These are phyloP conservation scores for Venturia pyrina DNA, from an alignment of 2,329 filamentous ascomycete species.

Conservation along the genomic window DNA sequence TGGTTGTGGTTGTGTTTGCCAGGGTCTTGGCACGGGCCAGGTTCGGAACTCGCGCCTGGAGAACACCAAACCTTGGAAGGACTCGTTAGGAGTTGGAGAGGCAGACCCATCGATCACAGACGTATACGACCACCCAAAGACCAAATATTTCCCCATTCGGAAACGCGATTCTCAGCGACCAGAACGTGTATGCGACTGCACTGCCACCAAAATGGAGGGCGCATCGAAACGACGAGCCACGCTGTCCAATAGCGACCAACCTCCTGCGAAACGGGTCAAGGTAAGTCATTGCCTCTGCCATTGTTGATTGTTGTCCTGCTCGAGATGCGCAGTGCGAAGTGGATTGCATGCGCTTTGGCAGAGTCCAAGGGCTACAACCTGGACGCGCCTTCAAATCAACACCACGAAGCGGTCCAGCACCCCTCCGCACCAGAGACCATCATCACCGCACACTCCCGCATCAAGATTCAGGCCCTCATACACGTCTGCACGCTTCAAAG, in stretches of 20 bases:
- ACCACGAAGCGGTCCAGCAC: constrained; percentile 1
- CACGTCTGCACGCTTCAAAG: background rate
- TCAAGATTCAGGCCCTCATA: background rate
- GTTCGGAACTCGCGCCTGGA: background rate
- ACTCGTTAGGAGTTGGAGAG: too few species aligned
- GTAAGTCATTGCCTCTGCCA: constrained; percentile 2
- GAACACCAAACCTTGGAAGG: background rate
- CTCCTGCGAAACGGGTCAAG: constrained; percentile 1
- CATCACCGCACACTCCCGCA: background rate
- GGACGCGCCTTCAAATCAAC: constrained; percentile 3
- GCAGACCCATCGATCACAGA: background rate
- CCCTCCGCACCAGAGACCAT: background rate
- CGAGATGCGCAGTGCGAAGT: background rate
- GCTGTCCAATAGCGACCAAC: background rate
- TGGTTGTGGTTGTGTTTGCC: too few species aligned
- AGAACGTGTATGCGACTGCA: background rate
- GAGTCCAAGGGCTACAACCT: background rate
- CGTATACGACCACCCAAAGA: background rate
- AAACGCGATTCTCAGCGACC: background rate
- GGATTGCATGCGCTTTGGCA: background rate
- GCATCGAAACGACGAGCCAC: constrained; percentile 6
- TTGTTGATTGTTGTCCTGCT: background rate
- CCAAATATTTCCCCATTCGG: background rate
- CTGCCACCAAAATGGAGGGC: background rate
- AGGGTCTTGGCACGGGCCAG: background rate